Base-by-base conservation (phyloP, 306 rosid genomes). In the Quercus bicolor region DNA sequence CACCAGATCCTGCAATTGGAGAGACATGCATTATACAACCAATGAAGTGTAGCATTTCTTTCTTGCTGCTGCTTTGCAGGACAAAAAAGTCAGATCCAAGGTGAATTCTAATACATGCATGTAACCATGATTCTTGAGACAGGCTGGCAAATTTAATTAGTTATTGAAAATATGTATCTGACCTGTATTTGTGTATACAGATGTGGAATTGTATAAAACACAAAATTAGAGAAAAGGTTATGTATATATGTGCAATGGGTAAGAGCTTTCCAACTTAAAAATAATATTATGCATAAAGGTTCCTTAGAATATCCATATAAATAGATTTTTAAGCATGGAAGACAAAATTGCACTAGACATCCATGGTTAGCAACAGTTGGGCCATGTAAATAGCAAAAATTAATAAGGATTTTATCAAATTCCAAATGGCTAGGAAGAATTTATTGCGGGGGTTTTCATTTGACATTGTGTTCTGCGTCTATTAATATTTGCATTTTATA, bases 1-100 rank as follows among this genome's bases (percentile, higher is more conserved):
- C 28, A 94, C 98, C 43, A 94, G 82, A 77, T 94, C 98, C 98
- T 94, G 88, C 78, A 81, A 37, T 24, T 54, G 40, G 48, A 20
- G 65, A 45, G 81, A 77, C 72, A 78, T 29, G 34, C 18, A 18
- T 23, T 20, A 65, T 56, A 62, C 16, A n/a, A 59, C 34, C 56
- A 48, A 53, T 20, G 18, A 51, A 52, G 33, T 40, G 52, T 34
- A 80, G 14, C 16, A 56, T 19, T 56, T n/a, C 71, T 26, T 74
- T 74, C 34, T 20, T 66, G 28, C 34, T 57, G 73, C 57, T 72
- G 72, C 82, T 76, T 65, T 53, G 1, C 40, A 79, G 19, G 70
- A 76, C 23, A 85, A 21, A 48, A 28, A 76, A 55, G 68, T 56
- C 62, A 64, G 74, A 56, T 52, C 54, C 55, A 56, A 45, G 55